Conservation (phyloP, 352 stramenopile genomes). For the Pythium rhizo-oryzae region DNA sequence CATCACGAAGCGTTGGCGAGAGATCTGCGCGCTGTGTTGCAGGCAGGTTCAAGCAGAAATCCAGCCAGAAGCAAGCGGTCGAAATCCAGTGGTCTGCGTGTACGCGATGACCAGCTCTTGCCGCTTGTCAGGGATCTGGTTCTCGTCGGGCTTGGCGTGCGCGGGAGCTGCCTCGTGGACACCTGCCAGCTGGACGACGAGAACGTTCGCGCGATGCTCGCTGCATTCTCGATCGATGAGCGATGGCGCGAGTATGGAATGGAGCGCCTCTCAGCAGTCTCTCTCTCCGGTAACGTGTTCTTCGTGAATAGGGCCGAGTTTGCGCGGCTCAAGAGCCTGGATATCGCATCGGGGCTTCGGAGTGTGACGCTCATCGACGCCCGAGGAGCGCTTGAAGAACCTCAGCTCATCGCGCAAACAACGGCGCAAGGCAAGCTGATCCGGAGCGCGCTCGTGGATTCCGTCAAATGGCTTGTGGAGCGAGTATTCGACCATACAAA, state of each 20-base stretch:
- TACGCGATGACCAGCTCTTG: constrained; percentile 12
- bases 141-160: constrained; percentile 24
- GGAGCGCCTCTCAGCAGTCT: constrained; percentile 4
- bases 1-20: background rate
- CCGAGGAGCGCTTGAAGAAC: background rate
- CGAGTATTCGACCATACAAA: background rate
- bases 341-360: background rate
- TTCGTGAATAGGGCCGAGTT: constrained; percentile 22
- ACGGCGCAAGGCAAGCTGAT: background rate
- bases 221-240: background rate
- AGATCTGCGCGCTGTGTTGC: background rate
- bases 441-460: background rate
- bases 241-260: constrained; percentile 6
- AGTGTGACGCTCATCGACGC: constrained; percentile 16
- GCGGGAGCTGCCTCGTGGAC: constrained; percentile 22
- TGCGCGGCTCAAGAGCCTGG: constrained; percentile 19
- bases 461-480: background rate
- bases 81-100: background rate
- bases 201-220: background rate
- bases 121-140: constrained; percentile 21
- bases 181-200: constrained; percentile 12
- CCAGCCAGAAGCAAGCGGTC: background rate
- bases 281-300: constrained; percentile 25
- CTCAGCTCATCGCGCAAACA: background rate
- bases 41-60: background rate